Evolutionary conservation across 805 yeast genomes (phyloP).

Genomic region (Nakazawaea molendinolei): DNA sequence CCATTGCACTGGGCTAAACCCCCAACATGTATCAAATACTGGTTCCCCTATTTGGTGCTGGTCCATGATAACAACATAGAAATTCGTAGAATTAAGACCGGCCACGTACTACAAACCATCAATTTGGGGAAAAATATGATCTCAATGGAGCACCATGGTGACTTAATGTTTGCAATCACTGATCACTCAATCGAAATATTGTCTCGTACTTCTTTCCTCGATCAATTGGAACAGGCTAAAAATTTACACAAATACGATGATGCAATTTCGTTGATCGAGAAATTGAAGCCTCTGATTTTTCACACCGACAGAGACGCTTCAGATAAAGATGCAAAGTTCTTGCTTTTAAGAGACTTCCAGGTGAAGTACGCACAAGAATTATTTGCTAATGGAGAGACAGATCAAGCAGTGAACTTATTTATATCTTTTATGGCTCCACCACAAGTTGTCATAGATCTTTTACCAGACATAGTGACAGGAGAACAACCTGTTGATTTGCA

Average conservation of each 20-base stretch:
- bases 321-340: slow-evolving; percentile 24
- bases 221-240: slow-evolving; percentile 28
- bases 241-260: slow-evolving; percentile 27
- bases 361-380: slow-evolving; percentile 31
- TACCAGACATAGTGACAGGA: slow-evolving; percentile 28
- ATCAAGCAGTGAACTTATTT: slow-evolving; percentile 36
- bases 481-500: slow-evolving; percentile 1
- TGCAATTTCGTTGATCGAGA: slow-evolving; percentile 36
- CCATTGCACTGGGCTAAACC: slow-evolving; percentile 17
- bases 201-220: slow-evolving; percentile 21
- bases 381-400: slow-evolving; percentile 23
- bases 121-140: slow-evolving; percentile 10
- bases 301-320: background rate
- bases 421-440: slow-evolving; percentile 57
- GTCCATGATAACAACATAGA: slow-evolving; percentile 23
- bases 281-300: slow-evolving; percentile 21
- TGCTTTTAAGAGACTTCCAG: slow-evolving; percentile 36
- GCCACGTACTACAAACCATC: slow-evolving; percentile 27
- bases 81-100: slow-evolving; percentile 30
- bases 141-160: slow-evolving; percentile 19
- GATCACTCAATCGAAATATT: slow-evolving; percentile 21
- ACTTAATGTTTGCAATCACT: slow-evolving; percentile 24
- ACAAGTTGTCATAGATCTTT: slow-evolving; percentile 36
- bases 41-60: slow-evolving; percentile 34
- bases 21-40: slow-evolving; percentile 24